Conservation (phyloP, 805 yeast species). For the Myxozyma sirexii region DNA sequence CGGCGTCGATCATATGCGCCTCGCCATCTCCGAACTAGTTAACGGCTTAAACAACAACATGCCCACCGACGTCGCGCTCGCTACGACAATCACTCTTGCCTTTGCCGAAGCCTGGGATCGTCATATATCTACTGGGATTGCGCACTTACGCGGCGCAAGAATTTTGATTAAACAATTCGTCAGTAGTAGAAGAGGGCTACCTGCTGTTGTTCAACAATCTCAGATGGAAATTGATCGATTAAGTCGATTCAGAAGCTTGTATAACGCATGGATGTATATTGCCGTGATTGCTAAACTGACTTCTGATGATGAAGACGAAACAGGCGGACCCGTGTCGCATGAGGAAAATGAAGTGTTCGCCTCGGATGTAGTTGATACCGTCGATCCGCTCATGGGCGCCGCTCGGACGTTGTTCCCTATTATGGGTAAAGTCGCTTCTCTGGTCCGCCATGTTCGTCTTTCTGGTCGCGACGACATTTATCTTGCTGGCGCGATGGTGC, state of each 20-base stretch:
- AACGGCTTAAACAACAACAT: constrained; percentile 51
- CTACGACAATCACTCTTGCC: constrained; percentile 65
- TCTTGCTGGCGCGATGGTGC: constrained; percentile 56
- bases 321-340: constrained; percentile 29
- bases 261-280: constrained; percentile 68
- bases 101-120: constrained; percentile 72
- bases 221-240: constrained; percentile 22
- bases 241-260: constrained; percentile 51
- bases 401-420: constrained; percentile 65
- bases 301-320: constrained; percentile 49
- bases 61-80: constrained; percentile 67
- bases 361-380: constrained; percentile 37
- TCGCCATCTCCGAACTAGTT: constrained; percentile 61
- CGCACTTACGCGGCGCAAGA: constrained; percentile 68
- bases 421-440: constrained; percentile 63
- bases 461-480: constrained; percentile 36
- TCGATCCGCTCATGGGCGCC: constrained; percentile 70
- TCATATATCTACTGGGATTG: constrained; percentile 66
- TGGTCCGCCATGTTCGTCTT: constrained; percentile 54
- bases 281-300: constrained; percentile 71
- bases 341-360: constrained; percentile 24
- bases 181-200: constrained; percentile 16
- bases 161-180: constrained; percentile 50
- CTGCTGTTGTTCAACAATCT: constrained; percentile 4
- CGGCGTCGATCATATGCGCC: constrained; percentile 62